Base-by-base conservation (phyloP, 495 filamentous ascomycete genomes). In the Gamarada debralockiae region DNA sequence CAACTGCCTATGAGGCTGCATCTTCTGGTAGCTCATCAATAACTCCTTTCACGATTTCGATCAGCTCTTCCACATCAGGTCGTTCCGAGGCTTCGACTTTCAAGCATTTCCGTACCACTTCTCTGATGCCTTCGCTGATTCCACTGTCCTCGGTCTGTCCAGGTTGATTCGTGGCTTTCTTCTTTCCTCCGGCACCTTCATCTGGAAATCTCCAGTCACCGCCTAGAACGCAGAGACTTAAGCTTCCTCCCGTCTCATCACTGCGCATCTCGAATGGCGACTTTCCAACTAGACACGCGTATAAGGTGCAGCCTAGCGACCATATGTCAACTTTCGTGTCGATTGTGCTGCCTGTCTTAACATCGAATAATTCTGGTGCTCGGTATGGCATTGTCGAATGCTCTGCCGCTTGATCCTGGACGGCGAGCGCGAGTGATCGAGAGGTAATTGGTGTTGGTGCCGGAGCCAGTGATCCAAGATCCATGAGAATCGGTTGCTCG, bases 281-380 rank as follows among this genome's bases (percentile, higher is more conserved):
- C 67, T 97, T 96, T 22, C 93, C 93, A 47, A 96, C 89, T 17
- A 98, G 71, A 57, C 95, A 97, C 18, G 95, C 92, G 71, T 95
- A 98, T 31, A 98, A 74, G 0, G 95, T 97, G 71, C 92, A 97
- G 23, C 93, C 93, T 18, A 98, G 73, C 2, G 89, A 95, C 93
- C 93, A 98, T 58, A 98, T 95, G 63, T 98, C 93, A 36, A 96
- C 93, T 66, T 96, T 97, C 15, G 93, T 96, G 65, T 98, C 93
- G 60, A 98, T 85, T 40, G 89, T 79, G 9, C 85, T 86, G 31
- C 90, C 92, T 3, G 91, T 97, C 67, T 96, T 95, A 50, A 97
- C 95, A 63, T 98, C 93, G 66, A 98, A 98, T 29, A 98, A 84
- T 69, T 98, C 93, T 0, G 93, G 93, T 2, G 93, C 93, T 44